A percentile compares a stretch with the other conserved stretches of the same genome.
Evolutionary conservation across 768 basidiomycete genomes (phyloP).

Genomic region (Podaxis mareebaensis): DNA sequence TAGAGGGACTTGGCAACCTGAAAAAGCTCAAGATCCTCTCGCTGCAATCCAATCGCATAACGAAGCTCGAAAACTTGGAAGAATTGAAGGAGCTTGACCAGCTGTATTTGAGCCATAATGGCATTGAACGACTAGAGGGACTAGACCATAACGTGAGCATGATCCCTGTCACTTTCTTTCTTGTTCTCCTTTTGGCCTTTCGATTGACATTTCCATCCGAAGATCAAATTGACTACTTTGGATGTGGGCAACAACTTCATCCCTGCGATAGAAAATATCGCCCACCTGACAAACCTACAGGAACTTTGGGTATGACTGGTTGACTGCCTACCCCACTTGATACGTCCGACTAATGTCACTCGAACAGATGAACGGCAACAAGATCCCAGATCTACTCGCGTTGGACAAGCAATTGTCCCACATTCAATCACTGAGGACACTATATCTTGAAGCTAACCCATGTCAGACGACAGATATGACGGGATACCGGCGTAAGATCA

Average conservation of each 20-base stretch:
- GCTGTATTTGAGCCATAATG: slow-evolving; percentile 94
- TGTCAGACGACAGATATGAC: slow-evolving; percentile 78
- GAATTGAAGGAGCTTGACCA: slow-evolving; percentile 76
- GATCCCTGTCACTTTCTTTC: not conserved
- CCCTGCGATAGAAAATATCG: slow-evolving; percentile 74
- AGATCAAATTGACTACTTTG: slow-evolving; percentile 76
- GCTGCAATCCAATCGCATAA: slow-evolving; percentile 92
- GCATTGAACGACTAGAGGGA: slow-evolving; percentile 80
- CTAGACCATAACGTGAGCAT: slow-evolving; percentile 77
- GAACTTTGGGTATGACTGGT: slow-evolving; percentile 83
- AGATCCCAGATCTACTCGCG: slow-evolving; percentile 67
- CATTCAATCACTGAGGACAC: slow-evolving; percentile 69
- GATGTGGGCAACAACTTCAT: slow-evolving; percentile 90
- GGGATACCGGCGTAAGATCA: slow-evolving; percentile 86
- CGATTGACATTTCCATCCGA: slow-evolving; percentile 2
- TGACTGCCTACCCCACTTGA: not conserved
- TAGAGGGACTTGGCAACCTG: slow-evolving; percentile 76
- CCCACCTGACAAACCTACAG: slow-evolving; percentile 75
- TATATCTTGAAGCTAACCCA: slow-evolving; percentile 96
- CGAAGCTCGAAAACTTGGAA: slow-evolving; percentile 81
- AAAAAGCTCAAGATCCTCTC: slow-evolving; percentile 82
- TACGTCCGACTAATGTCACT: slow-evolving; percentile 9
- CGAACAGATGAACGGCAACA: slow-evolving; percentile 81
- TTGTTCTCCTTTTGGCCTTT: not conserved
- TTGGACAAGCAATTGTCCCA: slow-evolving; percentile 68